Evolutionary conservation across 2,329 filamentous ascomycete species (phyloP), one percentile per base, ranked within the genome.

Genomic region (Fusarium sp.): DNA sequence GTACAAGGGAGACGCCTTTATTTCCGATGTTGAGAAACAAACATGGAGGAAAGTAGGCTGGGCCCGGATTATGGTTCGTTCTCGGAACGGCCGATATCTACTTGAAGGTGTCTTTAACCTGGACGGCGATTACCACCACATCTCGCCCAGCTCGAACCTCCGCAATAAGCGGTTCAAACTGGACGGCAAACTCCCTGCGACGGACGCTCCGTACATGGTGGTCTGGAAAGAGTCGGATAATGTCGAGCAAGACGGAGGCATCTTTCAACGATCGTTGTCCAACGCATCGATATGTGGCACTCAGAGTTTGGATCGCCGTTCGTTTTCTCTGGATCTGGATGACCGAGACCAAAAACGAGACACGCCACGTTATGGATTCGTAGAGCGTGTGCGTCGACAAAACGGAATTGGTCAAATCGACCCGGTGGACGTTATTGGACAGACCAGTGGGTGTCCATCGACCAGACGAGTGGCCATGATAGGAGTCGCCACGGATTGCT

Each of bases 401-500:
- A 58, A 35, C n/a, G 59, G n/a, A 9, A 8, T 56, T 47, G 60
- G 54, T 33, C 63, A 57, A 22, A 58, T 59, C 1, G 58, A 77
- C 8, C 68, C 71, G 0, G 58, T 25, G 5, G 54, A 73, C 4
- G 59, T 64, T 14, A 95, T 98, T 78, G 95, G 95, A 38, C 91
- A 89, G 64, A 94, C 92, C 0, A 79, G 84, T 6, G 95, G 95
- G 58, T 98, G 95, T 79, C 95, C 95, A 8, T 90, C 88, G 1
- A 93, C 93, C 6, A 90, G 94, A 70, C 94, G 92, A 80, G 94
- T 98, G 33, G 95, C 95, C 1, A 86, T 97, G 47, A 89, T 98
- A n/a, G 95, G 95, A n/a, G 89, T 98, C 25, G 95, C 94, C 6
- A 95, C 94, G 0, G 95, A 98, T 81, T 98, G 95, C 84, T 92